These are phyloP conservation scores for Talaromyces pinophilus DNA, from an alignment of 2,329 filamentous ascomycete species.

Conservation along the genomic window DNA sequence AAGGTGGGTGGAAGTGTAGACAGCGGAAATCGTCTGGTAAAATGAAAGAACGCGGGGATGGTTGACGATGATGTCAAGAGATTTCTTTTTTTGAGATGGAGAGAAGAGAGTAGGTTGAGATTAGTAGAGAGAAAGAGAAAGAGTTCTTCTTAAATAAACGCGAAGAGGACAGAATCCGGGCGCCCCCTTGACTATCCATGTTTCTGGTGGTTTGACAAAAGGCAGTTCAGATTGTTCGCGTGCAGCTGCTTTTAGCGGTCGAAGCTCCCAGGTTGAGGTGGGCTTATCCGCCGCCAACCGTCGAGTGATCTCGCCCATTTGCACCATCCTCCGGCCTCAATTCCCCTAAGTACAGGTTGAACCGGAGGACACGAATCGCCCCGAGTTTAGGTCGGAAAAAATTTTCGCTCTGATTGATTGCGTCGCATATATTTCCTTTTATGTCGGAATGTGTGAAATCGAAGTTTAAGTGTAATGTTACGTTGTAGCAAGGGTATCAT, in stretches of 20 bases:
- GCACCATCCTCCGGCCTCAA: conserved; percentile 27
- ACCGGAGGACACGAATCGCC: conserved; percentile 23
- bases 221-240: conserved; percentile 33
- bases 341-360: conserved; percentile 54
- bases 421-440: conserved; percentile 14
- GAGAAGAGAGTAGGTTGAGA: neutral
- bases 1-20: neutral
- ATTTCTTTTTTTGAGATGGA: neutral
- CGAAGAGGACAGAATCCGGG: conserved; percentile 8
- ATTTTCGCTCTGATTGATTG: conserved; percentile 20
- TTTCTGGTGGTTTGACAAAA: conserved; percentile 20
- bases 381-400: conserved; percentile 25
- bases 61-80: neutral
- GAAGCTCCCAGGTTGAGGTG: conserved; percentile 20
- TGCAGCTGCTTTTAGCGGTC: conserved; percentile 52
- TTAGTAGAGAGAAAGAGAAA: neutral
- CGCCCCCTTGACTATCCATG: conserved; percentile 24
- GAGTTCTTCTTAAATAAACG: neutral
- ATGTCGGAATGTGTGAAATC: neutral
- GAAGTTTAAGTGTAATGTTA: neutral
- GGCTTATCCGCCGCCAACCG: conserved; percentile 28
- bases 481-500: conserved; percentile 11
- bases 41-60: neutral
- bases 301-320: neutral
- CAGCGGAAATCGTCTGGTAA: neutral